Percentiles rank a stretch among this genome's conserved stretches.
These are phyloP conservation scores for Acorus calamus DNA, from an alignment of 106 monocot genomes.

Conservation along the genomic window DNA sequence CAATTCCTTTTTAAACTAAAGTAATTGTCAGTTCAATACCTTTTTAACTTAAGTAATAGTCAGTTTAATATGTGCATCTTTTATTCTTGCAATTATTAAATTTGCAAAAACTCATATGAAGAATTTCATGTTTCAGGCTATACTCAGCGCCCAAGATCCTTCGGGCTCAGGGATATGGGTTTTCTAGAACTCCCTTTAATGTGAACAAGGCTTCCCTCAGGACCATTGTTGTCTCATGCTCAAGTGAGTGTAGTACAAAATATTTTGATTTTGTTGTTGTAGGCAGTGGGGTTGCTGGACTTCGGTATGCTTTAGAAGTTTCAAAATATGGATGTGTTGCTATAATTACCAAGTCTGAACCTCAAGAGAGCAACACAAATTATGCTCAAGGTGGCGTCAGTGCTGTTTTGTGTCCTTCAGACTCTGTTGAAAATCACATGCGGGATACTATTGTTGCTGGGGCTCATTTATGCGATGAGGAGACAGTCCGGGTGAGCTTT, in stretches of 20 bases:
- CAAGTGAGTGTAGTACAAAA: conserved; percentile 37
- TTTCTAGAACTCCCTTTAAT: conserved; percentile 4
- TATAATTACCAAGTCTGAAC: conserved; percentile 89
- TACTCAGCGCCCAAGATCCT: conserved; percentile 15
- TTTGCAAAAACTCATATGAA: background rate
- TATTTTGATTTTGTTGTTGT: conserved; percentile 86
- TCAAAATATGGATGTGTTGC: conserved; percentile 90
- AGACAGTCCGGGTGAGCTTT: conserved; percentile 77
- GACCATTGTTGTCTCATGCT: conserved; percentile 25
- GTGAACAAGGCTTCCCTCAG: conserved; percentile 11
- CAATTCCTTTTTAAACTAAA: too few species aligned
- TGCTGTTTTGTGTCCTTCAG: conserved; percentile 88
- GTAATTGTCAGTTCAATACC: too few species aligned
- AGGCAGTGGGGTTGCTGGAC: conserved; percentile 94
- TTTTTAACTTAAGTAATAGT: background rate
- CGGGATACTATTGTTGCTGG: conserved; percentile 94
- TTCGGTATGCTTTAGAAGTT: conserved; percentile 91
- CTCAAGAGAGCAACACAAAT: conserved; percentile 92
- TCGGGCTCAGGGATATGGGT: conserved; percentile 12
- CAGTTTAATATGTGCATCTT: background rate
- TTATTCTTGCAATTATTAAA: background rate
- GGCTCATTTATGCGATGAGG: conserved; percentile 92
- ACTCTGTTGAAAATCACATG: conserved; percentile 97
- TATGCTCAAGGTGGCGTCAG: conserved; percentile 98
- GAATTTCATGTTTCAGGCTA: conserved; percentile 22